Conservation (phyloP, 805 yeast genomes). For the Saccharomycopsis guyanensis region DNA sequence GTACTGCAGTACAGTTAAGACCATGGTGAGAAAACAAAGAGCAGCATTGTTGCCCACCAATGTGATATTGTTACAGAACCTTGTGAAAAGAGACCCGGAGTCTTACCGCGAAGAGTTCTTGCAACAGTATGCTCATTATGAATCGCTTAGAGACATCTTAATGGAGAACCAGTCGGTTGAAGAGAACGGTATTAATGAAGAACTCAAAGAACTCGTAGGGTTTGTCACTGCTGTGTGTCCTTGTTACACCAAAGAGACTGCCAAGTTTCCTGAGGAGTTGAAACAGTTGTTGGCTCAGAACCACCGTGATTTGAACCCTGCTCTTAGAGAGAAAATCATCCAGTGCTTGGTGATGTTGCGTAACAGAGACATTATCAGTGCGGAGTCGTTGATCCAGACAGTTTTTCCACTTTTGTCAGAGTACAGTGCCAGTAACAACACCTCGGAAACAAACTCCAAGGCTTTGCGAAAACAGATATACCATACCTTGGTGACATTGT, state of each 20-base stretch:
- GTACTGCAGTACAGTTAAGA: not conserved
- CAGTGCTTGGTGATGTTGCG: constrained; percentile 85
- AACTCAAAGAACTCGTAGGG: constrained; percentile 78
- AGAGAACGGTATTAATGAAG: constrained; percentile 32
- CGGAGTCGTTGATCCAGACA: constrained; percentile 78
- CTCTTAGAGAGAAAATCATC: constrained; percentile 82
- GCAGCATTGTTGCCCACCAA: constrained; percentile 91
- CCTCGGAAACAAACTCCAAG: constrained; percentile 63
- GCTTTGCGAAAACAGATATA: constrained; percentile 78
- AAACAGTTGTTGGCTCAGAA: constrained; percentile 59
- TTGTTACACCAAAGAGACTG: constrained; percentile 86
- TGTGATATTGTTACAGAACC: constrained; percentile 82
- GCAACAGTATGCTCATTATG: constrained; percentile 89
- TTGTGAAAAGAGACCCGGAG: constrained; percentile 88
- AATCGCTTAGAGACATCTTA: constrained; percentile 81
- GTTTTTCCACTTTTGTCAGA: constrained; percentile 78
- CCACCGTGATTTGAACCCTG: constrained; percentile 78
- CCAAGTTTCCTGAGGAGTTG: constrained; percentile 74
- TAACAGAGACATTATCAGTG: constrained; percentile 69
- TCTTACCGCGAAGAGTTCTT: constrained; percentile 91
- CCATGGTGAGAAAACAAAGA: constrained; percentile 82
- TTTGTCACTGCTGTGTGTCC: constrained; percentile 87
- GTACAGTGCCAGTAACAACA: constrained; percentile 44
- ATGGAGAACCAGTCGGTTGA: constrained; percentile 58
- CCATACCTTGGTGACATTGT: constrained; percentile 63